Percentiles rank a stretch among this genome's conserved stretches.
phyloP scores from a whole-genome alignment of 352 stramenopile genomes.

The Phytophthora brassicae region DNA sequence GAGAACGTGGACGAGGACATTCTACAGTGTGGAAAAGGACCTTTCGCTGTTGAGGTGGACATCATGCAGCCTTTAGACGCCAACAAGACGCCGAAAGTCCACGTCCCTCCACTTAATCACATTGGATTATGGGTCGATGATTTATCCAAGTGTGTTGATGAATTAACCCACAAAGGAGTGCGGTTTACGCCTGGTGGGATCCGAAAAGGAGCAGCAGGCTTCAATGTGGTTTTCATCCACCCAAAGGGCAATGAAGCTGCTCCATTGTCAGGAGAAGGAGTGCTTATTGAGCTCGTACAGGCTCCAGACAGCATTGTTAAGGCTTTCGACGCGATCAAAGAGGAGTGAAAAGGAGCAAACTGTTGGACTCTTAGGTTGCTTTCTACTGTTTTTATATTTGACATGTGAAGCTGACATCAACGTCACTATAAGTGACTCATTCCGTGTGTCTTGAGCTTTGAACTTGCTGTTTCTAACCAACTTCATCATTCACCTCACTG shows the following conservation, averaged over 20 bases:
- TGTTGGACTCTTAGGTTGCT: background rate
- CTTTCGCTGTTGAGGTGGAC: constrained; percentile 96
- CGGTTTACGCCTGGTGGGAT: constrained; percentile 98
- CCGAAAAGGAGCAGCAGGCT: constrained; percentile 94
- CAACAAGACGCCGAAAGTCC: constrained; percentile 92
- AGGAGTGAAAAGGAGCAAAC: constrained; percentile 21
- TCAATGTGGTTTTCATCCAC: constrained; percentile 98
- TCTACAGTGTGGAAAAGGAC: constrained; percentile 88
- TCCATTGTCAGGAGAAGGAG: constrained; percentile 92
- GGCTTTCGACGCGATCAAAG: constrained; percentile 63
- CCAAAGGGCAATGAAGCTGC: constrained; percentile 94
- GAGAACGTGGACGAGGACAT: constrained; percentile 99
- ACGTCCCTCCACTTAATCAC: constrained; percentile 97
- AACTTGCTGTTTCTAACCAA: no score
- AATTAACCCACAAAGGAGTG: constrained; percentile 91
- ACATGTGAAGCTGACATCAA: background rate
- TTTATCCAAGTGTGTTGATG: constrained; percentile 89
- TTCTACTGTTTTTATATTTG: constrained; percentile 6
- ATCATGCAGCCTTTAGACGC: constrained; percentile 98
- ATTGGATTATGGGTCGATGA: constrained; percentile 98
- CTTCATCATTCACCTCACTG: background rate
- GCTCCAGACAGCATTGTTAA: constrained; percentile 92
- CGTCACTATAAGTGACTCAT: background rate
- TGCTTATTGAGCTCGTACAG: constrained; percentile 98
- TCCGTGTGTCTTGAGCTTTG: background rate